Conservation (phyloP, 1,284 basidiomycete species). For the Ustilago hordei region DNA sequence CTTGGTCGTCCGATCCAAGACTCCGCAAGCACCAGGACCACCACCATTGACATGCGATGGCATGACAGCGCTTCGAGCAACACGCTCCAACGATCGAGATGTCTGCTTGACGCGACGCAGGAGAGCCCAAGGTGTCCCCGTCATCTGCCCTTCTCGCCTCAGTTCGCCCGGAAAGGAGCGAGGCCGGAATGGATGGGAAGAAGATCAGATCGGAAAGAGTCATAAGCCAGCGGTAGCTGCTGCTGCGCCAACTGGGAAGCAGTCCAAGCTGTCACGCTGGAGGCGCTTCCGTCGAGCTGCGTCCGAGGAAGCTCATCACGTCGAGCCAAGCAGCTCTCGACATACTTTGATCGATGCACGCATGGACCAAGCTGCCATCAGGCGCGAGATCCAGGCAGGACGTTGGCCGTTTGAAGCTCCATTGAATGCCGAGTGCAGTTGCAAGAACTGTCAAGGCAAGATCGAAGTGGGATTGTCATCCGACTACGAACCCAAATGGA, state of each 20-base stretch:
- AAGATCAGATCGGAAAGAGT: not conserved
- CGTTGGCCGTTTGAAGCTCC: slow-evolving; percentile 47
- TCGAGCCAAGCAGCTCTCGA: slow-evolving; percentile 11
- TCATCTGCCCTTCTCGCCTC: slow-evolving; percentile 30
- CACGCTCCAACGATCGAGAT: slow-evolving; percentile 27
- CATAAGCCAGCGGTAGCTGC: not conserved
- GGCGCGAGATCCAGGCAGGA: slow-evolving; percentile 34
- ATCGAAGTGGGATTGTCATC: slow-evolving; percentile 40
- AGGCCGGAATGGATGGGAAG: slow-evolving; percentile 1
- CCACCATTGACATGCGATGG: slow-evolving; percentile 21
- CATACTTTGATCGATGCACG: slow-evolving; percentile 4
- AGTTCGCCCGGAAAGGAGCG: slow-evolving; percentile 25
- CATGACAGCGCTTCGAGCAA: slow-evolving; percentile 21
- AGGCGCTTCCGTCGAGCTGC: slow-evolving; percentile 30
- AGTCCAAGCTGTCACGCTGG: slow-evolving; percentile 27
- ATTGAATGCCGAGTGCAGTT: slow-evolving; percentile 45
- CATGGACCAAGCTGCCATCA: slow-evolving; percentile 25
- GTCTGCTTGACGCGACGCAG: slow-evolving; percentile 15
- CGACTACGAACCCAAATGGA: slow-evolving; percentile 42
- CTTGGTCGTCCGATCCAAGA: slow-evolving; percentile 31
- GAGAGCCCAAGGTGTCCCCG: slow-evolving; percentile 36
- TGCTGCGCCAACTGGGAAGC: slow-evolving; percentile 9
- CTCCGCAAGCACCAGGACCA: slow-evolving; percentile 35
- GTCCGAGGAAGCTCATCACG: slow-evolving; percentile 19
- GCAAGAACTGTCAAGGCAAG: slow-evolving; percentile 41